A percentile compares a stretch with the other conserved stretches of the same genome.
These are phyloP conservation scores for Wickerhamomyces sydowiorum DNA, from an alignment of 805 yeast genomes.

Conservation along the genomic window DNA sequence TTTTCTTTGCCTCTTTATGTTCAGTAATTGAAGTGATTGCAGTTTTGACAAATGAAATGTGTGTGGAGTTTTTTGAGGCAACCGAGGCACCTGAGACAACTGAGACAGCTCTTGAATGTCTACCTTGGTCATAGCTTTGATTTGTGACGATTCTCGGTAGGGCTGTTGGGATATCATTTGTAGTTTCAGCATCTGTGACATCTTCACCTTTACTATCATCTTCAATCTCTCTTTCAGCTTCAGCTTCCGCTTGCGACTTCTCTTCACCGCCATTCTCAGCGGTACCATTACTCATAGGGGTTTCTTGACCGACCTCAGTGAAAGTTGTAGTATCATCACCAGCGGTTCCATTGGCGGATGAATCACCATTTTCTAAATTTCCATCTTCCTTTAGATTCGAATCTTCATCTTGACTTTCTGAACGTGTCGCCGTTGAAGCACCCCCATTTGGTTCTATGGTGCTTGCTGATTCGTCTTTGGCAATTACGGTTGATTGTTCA, in stretches of 20 bases:
- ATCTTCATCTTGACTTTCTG: not conserved
- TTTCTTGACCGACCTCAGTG: not conserved
- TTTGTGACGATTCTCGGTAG: slow-evolving; percentile 13
- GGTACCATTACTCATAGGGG: slow-evolving; percentile 1
- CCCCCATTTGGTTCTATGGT: not conserved
- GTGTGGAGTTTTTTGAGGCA: slow-evolving; percentile 24
- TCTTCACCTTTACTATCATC: slow-evolving; percentile 9
- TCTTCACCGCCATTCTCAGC: slow-evolving; percentile 3
- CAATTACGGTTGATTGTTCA: not conserved
- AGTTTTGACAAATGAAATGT: slow-evolving; percentile 40
- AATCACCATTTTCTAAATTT: not conserved
- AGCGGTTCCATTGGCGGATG: not conserved
- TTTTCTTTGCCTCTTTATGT: slow-evolving; percentile 55
- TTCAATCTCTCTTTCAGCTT: slow-evolving; percentile 1
- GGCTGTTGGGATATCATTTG: slow-evolving; percentile 10
- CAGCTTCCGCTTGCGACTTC: not conserved
- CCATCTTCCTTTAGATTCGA: not conserved
- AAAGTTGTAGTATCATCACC: not conserved
- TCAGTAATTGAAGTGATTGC: slow-evolving; percentile 53
- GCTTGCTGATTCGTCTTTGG: not conserved
- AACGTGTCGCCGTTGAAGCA: not conserved
- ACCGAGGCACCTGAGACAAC: slow-evolving; percentile 14
- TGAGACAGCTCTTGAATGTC: slow-evolving; percentile 17
- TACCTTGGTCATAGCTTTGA: slow-evolving; percentile 3
- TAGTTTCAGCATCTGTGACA: slow-evolving; percentile 5